phyloP scores from a whole-genome alignment of 352 stramenopile genomes.

The Phytopythium montanum region DNA sequence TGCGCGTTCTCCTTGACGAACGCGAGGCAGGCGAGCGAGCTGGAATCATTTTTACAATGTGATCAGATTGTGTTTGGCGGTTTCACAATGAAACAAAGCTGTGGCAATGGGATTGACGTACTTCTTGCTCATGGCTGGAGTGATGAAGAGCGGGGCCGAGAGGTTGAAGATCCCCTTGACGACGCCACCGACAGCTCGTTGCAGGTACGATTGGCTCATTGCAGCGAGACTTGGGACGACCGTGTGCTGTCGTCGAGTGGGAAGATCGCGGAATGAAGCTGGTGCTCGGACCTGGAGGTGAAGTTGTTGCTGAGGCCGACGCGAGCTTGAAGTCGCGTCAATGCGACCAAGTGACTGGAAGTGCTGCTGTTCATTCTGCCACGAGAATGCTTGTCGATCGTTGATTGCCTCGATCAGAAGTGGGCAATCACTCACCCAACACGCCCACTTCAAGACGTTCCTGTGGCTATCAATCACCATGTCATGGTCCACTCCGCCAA shows the following conservation, averaged over 20 bases:
- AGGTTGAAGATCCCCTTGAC: conserved; percentile 1
- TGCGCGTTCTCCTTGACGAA: conserved; percentile 37
- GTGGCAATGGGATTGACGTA: neutral
- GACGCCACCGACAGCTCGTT: neutral
- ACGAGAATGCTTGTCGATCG: too few species aligned
- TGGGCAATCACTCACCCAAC: too few species aligned
- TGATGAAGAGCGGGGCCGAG: neutral
- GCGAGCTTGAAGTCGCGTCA: too few species aligned
- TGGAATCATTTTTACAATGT: neutral
- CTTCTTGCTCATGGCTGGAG: conserved; percentile 2
- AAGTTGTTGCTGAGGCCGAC: too few species aligned
- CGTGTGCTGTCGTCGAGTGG: neutral
- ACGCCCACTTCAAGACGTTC: too few species aligned
- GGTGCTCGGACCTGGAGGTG: neutral
- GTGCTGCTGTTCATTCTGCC: too few species aligned
- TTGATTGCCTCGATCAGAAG: too few species aligned
- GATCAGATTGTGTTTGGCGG: neutral
- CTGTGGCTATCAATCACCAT: too few species aligned
- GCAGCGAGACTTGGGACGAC: neutral
- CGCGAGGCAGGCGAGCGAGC: conserved; percentile 29
- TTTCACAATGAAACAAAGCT: neutral
- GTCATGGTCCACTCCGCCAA: too few species aligned
- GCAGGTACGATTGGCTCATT: neutral
- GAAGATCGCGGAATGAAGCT: neutral
- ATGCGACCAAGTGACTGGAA: too few species aligned